Conservation (phyloP, 345 rosid genomes). For the Lepidium sativum region DNA sequence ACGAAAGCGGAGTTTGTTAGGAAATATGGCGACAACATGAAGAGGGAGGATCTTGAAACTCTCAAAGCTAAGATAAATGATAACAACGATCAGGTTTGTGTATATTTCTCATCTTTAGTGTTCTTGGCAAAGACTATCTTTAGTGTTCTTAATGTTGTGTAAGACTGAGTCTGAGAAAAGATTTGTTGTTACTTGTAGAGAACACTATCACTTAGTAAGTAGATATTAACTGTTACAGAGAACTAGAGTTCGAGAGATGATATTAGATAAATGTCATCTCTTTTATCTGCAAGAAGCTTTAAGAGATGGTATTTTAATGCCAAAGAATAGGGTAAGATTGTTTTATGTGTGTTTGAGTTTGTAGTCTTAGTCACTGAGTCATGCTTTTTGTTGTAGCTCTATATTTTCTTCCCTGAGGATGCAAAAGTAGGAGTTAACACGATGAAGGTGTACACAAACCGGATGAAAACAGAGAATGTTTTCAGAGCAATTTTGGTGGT, state of each 20-base stretch:
- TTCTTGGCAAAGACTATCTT: background rate
- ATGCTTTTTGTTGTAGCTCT: constrained; percentile 34
- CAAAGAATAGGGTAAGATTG: background rate
- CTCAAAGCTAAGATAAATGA: constrained; percentile 45
- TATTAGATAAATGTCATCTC: background rate
- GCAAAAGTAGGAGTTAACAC: constrained; percentile 69
- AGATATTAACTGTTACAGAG: background rate
- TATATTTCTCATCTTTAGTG: background rate
- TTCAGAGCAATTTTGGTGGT: constrained; percentile 69
- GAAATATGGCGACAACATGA: constrained; percentile 61
- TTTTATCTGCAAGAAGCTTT: background rate
- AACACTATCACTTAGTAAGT: background rate
- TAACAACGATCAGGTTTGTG: constrained; percentile 47
- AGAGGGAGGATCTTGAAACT: constrained; percentile 67
- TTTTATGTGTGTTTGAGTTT: background rate
- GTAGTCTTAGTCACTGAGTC: background rate
- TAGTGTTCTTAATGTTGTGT: background rate
- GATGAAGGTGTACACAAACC: constrained; percentile 67
- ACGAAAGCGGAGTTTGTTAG: constrained; percentile 37
- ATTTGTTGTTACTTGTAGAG: background rate
- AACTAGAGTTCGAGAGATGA: background rate
- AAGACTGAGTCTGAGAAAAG: background rate
- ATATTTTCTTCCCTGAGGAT: constrained; percentile 73
- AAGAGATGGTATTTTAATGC: background rate
- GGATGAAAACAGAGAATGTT: constrained; percentile 75